Evolutionary conservation across 345 rosid genomes (phyloP).

Genomic region (Acer negundo): DNA sequence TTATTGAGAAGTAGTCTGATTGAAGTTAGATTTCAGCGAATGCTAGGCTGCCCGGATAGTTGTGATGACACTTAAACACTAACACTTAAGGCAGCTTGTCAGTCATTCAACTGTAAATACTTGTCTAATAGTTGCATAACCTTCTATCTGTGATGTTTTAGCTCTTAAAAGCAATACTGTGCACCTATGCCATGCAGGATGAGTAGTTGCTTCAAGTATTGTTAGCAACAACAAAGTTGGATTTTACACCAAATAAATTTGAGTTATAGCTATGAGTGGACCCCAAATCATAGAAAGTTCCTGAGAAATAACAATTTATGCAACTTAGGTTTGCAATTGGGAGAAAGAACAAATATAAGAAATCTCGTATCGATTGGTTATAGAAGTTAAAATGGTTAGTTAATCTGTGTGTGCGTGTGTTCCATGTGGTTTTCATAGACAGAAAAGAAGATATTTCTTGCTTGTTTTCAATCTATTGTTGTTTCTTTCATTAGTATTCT

Average conservation of each 20-base stretch:
- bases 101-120: background rate
- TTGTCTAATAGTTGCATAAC: slow-evolving; percentile 8
- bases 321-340: background rate
- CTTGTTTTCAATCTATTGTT: background rate
- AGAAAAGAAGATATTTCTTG: background rate
- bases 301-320: background rate
- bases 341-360: background rate
- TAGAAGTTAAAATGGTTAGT: background rate
- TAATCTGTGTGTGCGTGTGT: background rate
- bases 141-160: background rate
- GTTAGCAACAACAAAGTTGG: background rate
- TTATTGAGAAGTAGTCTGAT: background rate
- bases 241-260: background rate
- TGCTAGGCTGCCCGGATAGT: background rate
- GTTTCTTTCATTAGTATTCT: background rate
- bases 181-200: background rate
- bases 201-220: background rate
- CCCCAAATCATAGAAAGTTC: background rate
- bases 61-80: background rate
- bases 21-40: background rate
- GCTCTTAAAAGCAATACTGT: background rate
- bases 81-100: background rate
- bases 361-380: background rate
- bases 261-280: background rate
- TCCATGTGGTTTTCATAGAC: background rate